A percentile compares a stretch with the other conserved stretches of the same genome.
These are phyloP conservation scores for Blastobotrys mokoenaii DNA, from an alignment of 805 yeast genomes.

Conservation along the genomic window DNA sequence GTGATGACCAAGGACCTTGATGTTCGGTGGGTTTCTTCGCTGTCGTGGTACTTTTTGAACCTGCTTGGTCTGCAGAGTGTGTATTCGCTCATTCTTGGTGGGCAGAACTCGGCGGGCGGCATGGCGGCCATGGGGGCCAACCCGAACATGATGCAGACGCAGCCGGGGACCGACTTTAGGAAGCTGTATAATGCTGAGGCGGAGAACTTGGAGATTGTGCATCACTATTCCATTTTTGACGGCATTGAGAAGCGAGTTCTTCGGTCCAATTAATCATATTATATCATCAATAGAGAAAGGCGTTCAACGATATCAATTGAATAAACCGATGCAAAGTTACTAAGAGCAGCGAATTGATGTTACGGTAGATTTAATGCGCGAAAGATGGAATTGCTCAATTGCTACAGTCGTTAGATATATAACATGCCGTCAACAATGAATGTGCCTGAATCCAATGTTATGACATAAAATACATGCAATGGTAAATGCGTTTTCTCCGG, in stretches of 20 bases:
- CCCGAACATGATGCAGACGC: constrained; percentile 44
- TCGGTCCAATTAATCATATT: no score
- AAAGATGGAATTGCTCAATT: no score
- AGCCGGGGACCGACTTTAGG: constrained; percentile 40
- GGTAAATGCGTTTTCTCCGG: no score
- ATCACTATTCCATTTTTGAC: constrained; percentile 47
- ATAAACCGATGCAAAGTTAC: no score
- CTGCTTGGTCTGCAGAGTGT: constrained; percentile 77
- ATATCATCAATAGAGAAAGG: no score
- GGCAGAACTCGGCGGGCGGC: constrained; percentile 25
- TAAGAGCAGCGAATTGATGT: no score
- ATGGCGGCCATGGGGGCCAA: constrained; percentile 21
- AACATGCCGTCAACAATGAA: no score
- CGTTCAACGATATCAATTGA: no score
- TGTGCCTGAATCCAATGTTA: no score
- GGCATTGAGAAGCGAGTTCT: constrained; percentile 51
- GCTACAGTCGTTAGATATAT: no score
- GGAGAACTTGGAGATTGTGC: constrained; percentile 59
- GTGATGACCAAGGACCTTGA: constrained; percentile 77
- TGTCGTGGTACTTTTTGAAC: constrained; percentile 93
- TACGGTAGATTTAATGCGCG: no score
- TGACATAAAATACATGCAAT: no score
- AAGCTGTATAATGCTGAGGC: constrained; percentile 62
- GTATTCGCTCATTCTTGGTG: constrained; percentile 59
- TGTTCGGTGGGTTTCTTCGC: constrained; percentile 85